phyloP scores from a whole-genome alignment of 2,329 filamentous ascomycete species.

The Aspergillus novoparasiticus region DNA sequence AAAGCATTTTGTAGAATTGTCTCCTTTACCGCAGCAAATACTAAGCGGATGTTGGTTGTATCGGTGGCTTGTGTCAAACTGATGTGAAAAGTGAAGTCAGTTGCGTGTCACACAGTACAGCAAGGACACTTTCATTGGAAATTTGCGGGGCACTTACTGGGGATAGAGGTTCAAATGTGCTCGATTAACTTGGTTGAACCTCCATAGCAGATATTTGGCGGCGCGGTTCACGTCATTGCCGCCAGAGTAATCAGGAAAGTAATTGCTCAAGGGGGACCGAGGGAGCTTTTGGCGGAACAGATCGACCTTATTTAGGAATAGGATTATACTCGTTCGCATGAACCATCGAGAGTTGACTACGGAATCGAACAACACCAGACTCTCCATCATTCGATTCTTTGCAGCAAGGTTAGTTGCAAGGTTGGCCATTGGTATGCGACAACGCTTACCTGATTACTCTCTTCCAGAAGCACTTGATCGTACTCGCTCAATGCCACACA shows the following conservation, averaged over 20 bases:
- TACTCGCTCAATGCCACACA: slow-evolving; percentile 98
- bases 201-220: slow-evolving; percentile 95
- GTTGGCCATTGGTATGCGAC: neutral
- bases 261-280: slow-evolving; percentile 86
- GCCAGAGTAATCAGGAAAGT: slow-evolving; percentile 97
- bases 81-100: slow-evolving; percentile 27
- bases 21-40: slow-evolving; percentile 98
- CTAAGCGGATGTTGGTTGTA: slow-evolving; percentile 95
- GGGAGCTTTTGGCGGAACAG: slow-evolving; percentile 94
- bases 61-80: slow-evolving; percentile 98
- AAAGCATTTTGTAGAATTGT: slow-evolving; percentile 98
- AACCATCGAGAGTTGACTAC: slow-evolving; percentile 99
- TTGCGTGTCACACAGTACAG: neutral
- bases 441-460: slow-evolving; percentile 85
- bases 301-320: slow-evolving; percentile 99
- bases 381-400: slow-evolving; percentile 99
- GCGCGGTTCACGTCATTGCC: slow-evolving; percentile 98
- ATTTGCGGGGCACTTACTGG: slow-evolving; percentile 67
- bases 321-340: slow-evolving; percentile 96
- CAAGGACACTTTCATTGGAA: neutral
- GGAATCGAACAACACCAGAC: slow-evolving; percentile 91
- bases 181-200: slow-evolving; percentile 97
- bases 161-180: slow-evolving; percentile 96
- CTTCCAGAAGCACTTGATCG: slow-evolving; percentile 93
- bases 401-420: slow-evolving; percentile 13